Evolutionary conservation across 2,329 filamentous ascomycete species (phyloP).

Genomic region (Raffaelea ambrosiae): DNA sequence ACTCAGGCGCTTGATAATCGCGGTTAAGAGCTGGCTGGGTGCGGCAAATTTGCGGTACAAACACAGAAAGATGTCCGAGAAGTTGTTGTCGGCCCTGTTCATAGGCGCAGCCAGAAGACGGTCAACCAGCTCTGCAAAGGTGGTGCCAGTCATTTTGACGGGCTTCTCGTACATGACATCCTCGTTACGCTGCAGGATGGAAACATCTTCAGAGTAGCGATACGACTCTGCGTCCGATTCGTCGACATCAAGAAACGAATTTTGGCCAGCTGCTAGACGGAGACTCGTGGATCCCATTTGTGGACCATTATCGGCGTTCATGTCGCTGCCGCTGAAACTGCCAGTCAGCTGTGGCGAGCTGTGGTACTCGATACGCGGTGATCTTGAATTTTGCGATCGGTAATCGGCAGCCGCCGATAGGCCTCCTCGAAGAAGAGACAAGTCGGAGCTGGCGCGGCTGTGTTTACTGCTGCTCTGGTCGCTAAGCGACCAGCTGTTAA

Average conservation of each 20-base stretch:
- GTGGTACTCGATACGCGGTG: slow-evolving; percentile 38
- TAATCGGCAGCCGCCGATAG: slow-evolving; percentile 32
- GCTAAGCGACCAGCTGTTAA: slow-evolving; percentile 44
- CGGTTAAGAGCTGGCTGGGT: slow-evolving; percentile 66
- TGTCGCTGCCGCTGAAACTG: slow-evolving; percentile 24
- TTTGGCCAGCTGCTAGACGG: slow-evolving; percentile 38
- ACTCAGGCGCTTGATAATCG: slow-evolving; percentile 71
- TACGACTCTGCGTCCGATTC: slow-evolving; percentile 62
- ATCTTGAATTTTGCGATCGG: slow-evolving; percentile 33
- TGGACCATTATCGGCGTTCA: slow-evolving; percentile 35
- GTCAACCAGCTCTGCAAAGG: slow-evolving; percentile 70
- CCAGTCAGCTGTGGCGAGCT: slow-evolving; percentile 20
- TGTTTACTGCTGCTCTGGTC: slow-evolving; percentile 50
- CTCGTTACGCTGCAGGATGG: slow-evolving; percentile 58
- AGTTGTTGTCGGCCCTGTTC: slow-evolving; percentile 83
- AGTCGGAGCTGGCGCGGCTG: slow-evolving; percentile 63
- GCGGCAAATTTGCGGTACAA: slow-evolving; percentile 90
- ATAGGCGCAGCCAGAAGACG: slow-evolving; percentile 75
- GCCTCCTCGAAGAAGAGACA: slow-evolving; percentile 50
- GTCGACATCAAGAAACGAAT: slow-evolving; percentile 58
- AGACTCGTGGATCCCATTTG: slow-evolving; percentile 42
- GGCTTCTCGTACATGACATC: slow-evolving; percentile 50
- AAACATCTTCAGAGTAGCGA: slow-evolving; percentile 57
- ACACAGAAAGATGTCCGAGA: slow-evolving; percentile 80
- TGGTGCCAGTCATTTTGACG: slow-evolving; percentile 42